A percentile compares a stretch with the other conserved stretches of the same genome.
Conservation (phyloP, 257 asterid genomes). For the Paraleonurus japonicus region DNA sequence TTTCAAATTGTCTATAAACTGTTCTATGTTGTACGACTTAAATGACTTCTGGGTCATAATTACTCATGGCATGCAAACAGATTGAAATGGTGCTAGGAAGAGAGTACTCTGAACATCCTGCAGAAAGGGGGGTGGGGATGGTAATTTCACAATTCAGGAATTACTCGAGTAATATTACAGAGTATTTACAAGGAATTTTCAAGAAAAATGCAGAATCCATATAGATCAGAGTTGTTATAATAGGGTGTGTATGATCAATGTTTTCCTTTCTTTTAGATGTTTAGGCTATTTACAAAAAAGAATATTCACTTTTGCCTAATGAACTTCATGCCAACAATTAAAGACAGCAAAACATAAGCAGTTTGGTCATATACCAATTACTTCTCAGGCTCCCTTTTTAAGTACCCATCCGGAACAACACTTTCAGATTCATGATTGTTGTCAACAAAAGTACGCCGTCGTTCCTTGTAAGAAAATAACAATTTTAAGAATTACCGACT, state of each 20-base stretch:
- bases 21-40: neutral
- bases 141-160: neutral
- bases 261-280: neutral
- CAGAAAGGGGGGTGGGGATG: neutral
- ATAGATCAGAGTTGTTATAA: neutral
- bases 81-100: neutral
- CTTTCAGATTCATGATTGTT: slow-evolving; percentile 56
- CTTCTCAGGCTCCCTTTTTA: slow-evolving; percentile 57
- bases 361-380: slow-evolving; percentile 41
- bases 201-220: neutral
- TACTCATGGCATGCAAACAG: neutral
- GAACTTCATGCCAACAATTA: neutral
- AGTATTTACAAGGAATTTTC: too few species aligned
- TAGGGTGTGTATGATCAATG: neutral
- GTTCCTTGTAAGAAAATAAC: slow-evolving; percentile 39
- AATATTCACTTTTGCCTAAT: neutral
- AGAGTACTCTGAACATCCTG: neutral
- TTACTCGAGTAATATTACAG: too few species aligned
- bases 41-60: neutral
- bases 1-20: neutral
- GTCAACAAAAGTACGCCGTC: slow-evolving; percentile 31
- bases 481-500: slow-evolving; percentile 24
- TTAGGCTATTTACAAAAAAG: neutral
- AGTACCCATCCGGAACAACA: slow-evolving; percentile 61
- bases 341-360: neutral